Base-by-base conservation (phyloP, 768 basidiomycete genomes). In the Trichaptum fuscoviolaceum region DNA sequence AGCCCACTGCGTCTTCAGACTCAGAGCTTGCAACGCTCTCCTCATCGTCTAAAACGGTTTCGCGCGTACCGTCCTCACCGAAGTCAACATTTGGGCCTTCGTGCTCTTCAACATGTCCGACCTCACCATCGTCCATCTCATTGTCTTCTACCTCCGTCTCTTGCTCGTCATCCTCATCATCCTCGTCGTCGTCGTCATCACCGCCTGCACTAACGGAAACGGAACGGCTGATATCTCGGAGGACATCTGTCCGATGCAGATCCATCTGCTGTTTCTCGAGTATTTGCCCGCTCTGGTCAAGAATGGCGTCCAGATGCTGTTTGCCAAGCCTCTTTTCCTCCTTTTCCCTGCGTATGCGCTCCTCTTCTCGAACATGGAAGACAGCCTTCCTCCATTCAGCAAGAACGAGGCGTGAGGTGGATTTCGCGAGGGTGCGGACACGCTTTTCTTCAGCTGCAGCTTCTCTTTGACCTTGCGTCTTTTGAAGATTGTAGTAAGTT, bases 321-420 rank as follows among this genome's bases (percentile, higher is more conserved):
- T 90, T 90, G 0, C 95, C 93, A 6, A 88, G 82, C 35, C 86
- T 83, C 69, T 87, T 82, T 75, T 95, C 91, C 75, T 97, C 95
- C 20, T 82, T 89, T 72, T 92, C 91, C 15, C 81, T 78, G 63
- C 80, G 82, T 57, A 84, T 78, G 36, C 89, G 80, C 68, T 87
- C 83, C 70, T 88, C 84, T 67, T 92, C 88, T 4, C 91, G 86
- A 20, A 95, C 83, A 76, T 92, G 86, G 71, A 87, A 87, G 59
- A 95, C 87, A 8, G 92, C 95, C 72, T 92, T 87, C 75, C 90
- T 91, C 96, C 96, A 98, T 73, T 94, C 90, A 8, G 81, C 82
- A 34, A 84, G 82, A 30, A 97, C 86, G 71, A 87, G 77, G 70
- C 85, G 86, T 62, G 90, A 81, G 0, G 91, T 88, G 24, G 85